phyloP scores from a whole-genome alignment of 495 filamentous ascomycete species.

The Lichenothelia convexa region DNA sequence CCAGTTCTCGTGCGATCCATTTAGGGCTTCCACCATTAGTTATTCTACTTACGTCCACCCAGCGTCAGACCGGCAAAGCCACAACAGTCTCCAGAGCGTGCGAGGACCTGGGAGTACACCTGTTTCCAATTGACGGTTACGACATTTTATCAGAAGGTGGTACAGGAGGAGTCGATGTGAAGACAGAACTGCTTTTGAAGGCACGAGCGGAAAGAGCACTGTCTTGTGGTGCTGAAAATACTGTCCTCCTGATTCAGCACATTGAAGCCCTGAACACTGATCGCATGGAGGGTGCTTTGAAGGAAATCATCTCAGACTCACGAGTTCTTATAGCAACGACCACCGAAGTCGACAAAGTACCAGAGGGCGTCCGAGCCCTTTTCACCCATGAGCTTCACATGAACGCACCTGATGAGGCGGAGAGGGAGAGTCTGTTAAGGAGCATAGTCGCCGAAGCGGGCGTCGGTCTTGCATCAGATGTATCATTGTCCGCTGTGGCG shows the following conservation, averaged over 20 bases:
- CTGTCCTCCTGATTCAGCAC: conserved; percentile 67
- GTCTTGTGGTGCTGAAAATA: conserved; percentile 66
- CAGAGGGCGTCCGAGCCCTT: conserved; percentile 70
- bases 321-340: conserved; percentile 83
- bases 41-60: conserved; percentile 72
- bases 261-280: conserved; percentile 84
- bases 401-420: conserved; percentile 77
- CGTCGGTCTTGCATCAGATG: conserved; percentile 54
- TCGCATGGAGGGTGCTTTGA: conserved; percentile 65
- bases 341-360: conserved; percentile 82
- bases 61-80: conserved; percentile 80
- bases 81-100: conserved; percentile 59
- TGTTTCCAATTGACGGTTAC: conserved; percentile 77
- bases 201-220: conserved; percentile 76
- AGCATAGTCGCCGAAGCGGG: conserved; percentile 58
- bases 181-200: conserved; percentile 77
- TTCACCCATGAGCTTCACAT: conserved; percentile 96
- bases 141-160: conserved; percentile 84
- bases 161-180: conserved; percentile 70
- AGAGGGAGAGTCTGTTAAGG: conserved; percentile 69
- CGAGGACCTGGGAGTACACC: conserved; percentile 75
- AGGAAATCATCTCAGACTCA: conserved; percentile 52
- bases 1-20: conserved; percentile 69
- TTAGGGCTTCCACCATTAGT: conserved; percentile 74
- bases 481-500: conserved; percentile 65